phyloP scores from a whole-genome alignment of 208 protist species.

The Leishmania gerbilli region DNA sequence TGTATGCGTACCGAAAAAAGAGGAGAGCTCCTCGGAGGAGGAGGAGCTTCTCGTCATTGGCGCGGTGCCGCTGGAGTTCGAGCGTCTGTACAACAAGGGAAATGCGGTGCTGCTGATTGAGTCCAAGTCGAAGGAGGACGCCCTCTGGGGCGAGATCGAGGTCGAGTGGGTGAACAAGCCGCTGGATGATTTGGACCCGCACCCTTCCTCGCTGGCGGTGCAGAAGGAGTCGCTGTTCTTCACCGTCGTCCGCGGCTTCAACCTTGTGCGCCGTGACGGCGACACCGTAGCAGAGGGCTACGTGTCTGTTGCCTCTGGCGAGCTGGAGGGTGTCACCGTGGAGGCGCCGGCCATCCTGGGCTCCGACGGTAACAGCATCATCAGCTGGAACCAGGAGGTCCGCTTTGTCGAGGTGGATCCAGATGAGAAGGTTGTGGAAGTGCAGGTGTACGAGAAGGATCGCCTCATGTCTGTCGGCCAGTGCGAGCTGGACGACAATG shows the following conservation, averaged over 20 bases:
- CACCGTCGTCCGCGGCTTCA: conserved; percentile 77
- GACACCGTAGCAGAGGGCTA: conserved; percentile 46
- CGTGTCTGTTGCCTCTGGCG: conserved; percentile 63
- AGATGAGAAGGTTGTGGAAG: conserved; percentile 50
- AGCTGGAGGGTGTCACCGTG: conserved; percentile 79
- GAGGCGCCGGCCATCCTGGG: conserved; percentile 53
- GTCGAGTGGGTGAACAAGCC: conserved; percentile 80
- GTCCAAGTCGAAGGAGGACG: conserved; percentile 87
- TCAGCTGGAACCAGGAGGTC: conserved; percentile 89
- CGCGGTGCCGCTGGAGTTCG: conserved; percentile 86
- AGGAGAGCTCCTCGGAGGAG: conserved; percentile 45
- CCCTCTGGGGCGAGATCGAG: conserved; percentile 84
- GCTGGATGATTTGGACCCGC: conserved; percentile 37
- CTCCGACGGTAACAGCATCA: conserved; percentile 43
- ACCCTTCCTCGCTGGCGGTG: conserved; percentile 38
- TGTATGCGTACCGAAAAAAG: conserved; percentile 80
- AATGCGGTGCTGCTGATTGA: conserved; percentile 85
- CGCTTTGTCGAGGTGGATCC: conserved; percentile 80
- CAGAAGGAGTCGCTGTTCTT: conserved; percentile 78
- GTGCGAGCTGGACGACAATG: conserved; percentile 37
- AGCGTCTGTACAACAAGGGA: conserved; percentile 78
- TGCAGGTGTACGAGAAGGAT: conserved; percentile 64
- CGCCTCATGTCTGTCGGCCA: conserved; percentile 53
- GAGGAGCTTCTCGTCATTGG: conserved; percentile 89
- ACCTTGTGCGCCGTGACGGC: conserved; percentile 52